Evolutionary conservation across 495 filamentous ascomycete genomes (phyloP), one percentile per base, ranked within the genome.

Genomic region (Neurospora cerealis): DNA sequence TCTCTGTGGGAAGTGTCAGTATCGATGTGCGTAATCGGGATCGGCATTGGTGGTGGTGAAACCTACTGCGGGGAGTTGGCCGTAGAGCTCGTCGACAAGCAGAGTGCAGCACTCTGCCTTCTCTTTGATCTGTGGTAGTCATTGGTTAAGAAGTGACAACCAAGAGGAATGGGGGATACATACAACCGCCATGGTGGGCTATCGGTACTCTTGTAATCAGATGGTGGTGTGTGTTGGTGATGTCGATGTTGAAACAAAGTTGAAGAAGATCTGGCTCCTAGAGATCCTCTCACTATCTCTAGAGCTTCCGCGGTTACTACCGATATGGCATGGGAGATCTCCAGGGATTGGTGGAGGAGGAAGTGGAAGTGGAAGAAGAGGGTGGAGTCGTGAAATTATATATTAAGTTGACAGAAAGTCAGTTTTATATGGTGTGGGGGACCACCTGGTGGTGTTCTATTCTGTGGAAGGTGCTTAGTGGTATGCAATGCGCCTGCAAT

Each of bases 31-130:
- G 3, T 46, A 19, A n/a, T n/a, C 42, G 19, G 19, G 19, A 9
- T 44, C 19, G 42, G 19, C 19, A n/a, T 46, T 46, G 42, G 42
- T n/a, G 19, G 19, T 46, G 42, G 21, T 37, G 44, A 72, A 41
- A 86, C 93, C 78, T 91, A 98, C 95, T 79, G 93, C 93, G 70
- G 93, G 92, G 37, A 99, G 87, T 78, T 97, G 92, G 76, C 96
- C 96, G 81, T 94, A 93, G 28, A 92, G 87, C 78, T 97, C 93
- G 74, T 93, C 88, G 66, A 98, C 89, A n/a, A 98, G 88, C 77
- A 97, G 89, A 82, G 89, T 86, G 83, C 93, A 97, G 70, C 98
- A 91, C 88, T 98, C 92, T 78, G 88, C 87, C 60, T 88, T 85
- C 77, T 92, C 85, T 85, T 86, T 81, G 73, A 88, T 88, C 86